Base-by-base conservation (phyloP, 192 early-diverging fungal species). In the Umbelopsis sp. region DNA sequence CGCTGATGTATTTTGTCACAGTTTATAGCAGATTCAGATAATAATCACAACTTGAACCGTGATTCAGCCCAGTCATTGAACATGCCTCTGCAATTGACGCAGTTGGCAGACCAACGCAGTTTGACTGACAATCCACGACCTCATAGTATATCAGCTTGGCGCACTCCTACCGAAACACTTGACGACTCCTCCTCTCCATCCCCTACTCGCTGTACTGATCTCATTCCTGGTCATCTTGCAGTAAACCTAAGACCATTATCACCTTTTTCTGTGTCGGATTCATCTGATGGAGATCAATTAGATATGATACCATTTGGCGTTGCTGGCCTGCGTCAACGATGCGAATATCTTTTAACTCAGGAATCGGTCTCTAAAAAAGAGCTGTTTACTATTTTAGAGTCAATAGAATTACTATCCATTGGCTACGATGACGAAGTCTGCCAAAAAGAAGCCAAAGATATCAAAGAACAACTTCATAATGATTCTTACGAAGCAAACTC, bases 121-220 rank as follows among this genome's bases (percentile, higher is more conserved):
- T 61, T 61, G 8, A 61, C 4, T 16, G 55, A 61, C 21, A 15
- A 2, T 30, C 27, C 55, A 18, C 55, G 55, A 11, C 55, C 55
- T 35, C 55, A 61, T 61, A 61, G 55, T 30, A 61, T 61, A 61
- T 61, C 55, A 30, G 11, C 55, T 18, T 61, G 55, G 55, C 55
- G 55, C n/a, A 22, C 55, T 5, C 16, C 55, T 4, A 18, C 55
- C 30, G 55, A 61, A 37, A 61, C 33, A 30, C 33, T 35, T 33
- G 55, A 61, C 55, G 30, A 61, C 55, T 61, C 55, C 55, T 61
- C 55, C 55, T 22, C 55, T 61, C 55, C 55, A 18, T 61, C 55
- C 5, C 27, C 55, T 35, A 35, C 33, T 33, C 25, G 55, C 5
- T 61, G 55, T 33, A 16, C 55, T 35, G 55, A 61, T 37, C 16